These are phyloP conservation scores for Pythium insidiosum DNA, from an alignment of 352 stramenopile species.

Conservation along the genomic window DNA sequence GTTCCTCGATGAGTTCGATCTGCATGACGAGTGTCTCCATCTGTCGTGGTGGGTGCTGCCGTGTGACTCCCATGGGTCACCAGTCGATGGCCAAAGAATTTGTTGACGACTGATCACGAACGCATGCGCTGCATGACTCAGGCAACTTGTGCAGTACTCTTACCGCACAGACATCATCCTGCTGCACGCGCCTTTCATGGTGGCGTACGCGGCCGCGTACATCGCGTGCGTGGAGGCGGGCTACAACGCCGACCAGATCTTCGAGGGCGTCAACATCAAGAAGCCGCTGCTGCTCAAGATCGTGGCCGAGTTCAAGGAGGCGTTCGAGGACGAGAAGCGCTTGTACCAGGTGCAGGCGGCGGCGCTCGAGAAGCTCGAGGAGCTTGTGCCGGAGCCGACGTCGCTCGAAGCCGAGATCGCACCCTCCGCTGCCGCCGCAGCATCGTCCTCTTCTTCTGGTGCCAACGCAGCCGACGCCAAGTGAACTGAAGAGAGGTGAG, in stretches of 20 bases:
- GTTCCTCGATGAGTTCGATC: slow-evolving; percentile 78
- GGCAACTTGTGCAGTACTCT: slow-evolving; percentile 84
- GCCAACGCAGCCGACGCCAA: no score
- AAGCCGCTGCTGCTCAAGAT: slow-evolving; percentile 75
- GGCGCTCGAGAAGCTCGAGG: slow-evolving; percentile 72
- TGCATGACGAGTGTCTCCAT: slow-evolving; percentile 82
- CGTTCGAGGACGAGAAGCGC: slow-evolving; percentile 69
- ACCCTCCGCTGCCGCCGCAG: background rate
- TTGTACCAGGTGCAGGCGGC: slow-evolving; percentile 49
- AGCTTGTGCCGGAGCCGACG: slow-evolving; percentile 62
- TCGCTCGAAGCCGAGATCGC: slow-evolving; percentile 19
- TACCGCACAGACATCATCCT: slow-evolving; percentile 85
- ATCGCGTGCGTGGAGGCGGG: slow-evolving; percentile 70
- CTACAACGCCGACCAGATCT: slow-evolving; percentile 73
- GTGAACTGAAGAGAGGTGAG: no score
- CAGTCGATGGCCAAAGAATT: background rate
- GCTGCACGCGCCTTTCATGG: slow-evolving; percentile 80
- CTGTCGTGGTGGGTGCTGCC: slow-evolving; percentile 48
- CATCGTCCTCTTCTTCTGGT: no score
- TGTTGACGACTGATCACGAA: no score
- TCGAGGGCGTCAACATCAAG: slow-evolving; percentile 77
- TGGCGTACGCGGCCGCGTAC: slow-evolving; percentile 77
- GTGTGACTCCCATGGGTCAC: background rate
- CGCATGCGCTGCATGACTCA: no score
- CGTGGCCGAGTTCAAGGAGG: slow-evolving; percentile 62